These are phyloP conservation scores for Xerocomellus intermedius DNA, from an alignment of 768 basidiomycete species.

Conservation along the genomic window DNA sequence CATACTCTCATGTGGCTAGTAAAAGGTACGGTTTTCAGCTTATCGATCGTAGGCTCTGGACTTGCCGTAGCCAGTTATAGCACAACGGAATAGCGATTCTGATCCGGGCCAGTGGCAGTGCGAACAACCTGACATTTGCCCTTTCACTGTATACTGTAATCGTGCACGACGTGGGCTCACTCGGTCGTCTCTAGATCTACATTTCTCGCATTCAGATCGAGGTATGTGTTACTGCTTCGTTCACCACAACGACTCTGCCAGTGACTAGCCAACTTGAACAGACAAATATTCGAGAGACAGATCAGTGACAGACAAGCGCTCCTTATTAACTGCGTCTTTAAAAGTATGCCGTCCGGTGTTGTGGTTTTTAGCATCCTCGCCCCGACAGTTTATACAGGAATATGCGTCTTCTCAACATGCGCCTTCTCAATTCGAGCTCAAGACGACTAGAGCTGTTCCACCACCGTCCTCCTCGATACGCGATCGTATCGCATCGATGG, in stretches of 20 bases:
- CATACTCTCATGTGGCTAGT: no score
- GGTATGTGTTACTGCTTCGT: not conserved
- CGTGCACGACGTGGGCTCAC: not conserved
- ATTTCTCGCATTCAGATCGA: not conserved
- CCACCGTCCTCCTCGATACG: slow-evolving; percentile 6
- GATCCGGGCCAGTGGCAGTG: no score
- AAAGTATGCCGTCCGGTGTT: slow-evolving; percentile 3
- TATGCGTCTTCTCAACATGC: slow-evolving; percentile 12
- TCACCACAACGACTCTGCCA: not conserved
- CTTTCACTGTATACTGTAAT: not conserved
- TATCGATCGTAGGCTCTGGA: no score
- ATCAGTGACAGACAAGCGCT: not conserved
- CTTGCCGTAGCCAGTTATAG: no score
- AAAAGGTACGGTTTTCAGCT: no score
- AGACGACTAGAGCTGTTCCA: slow-evolving; percentile 16
- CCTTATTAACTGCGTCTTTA: not conserved
- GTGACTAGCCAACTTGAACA: not conserved
- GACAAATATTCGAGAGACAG: not conserved
- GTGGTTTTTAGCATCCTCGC: not conserved
- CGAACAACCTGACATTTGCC: no score
- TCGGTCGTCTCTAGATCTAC: not conserved
- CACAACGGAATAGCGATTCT: no score
- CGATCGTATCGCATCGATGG: slow-evolving; percentile 32
- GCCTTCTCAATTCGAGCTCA: slow-evolving; percentile 19
- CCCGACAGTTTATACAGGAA: slow-evolving; percentile 1